Evolutionary conservation across 257 asterid genomes (phyloP).

Genomic region (Solanum peruvianum): DNA sequence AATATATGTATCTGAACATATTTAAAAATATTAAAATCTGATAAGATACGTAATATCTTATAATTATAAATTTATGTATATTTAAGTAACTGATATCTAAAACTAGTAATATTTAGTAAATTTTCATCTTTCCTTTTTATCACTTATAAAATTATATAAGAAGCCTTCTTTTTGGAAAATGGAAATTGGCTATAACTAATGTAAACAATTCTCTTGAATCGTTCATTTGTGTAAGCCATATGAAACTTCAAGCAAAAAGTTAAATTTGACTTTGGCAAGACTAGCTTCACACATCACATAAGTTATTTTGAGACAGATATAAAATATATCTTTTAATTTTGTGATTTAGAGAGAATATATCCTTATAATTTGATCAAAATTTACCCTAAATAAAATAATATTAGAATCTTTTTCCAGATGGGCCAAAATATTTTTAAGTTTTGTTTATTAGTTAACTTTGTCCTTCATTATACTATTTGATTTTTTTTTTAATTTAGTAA

Average conservation of each 20-base stretch:
- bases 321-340: no score
- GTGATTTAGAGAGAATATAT: no score
- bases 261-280: neutral
- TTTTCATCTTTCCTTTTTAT: neutral
- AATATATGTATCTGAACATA: no score
- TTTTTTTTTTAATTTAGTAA: no score
- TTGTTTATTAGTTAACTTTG: neutral
- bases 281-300: neutral
- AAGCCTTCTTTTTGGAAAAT: no score
- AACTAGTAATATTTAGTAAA: neutral
- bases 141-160: neutral
- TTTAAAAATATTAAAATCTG: no score
- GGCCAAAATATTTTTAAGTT: neutral
- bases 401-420: no score
- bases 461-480: neutral
- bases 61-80: no score
- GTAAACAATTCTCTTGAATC: neutral
- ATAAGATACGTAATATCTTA: no score
- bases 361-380: no score
- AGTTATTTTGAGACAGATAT: neutral
- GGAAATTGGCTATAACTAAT: neutral
- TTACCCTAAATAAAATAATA: no score
- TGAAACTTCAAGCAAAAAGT: neutral
- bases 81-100: no score
- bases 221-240: neutral